A percentile compares a stretch with the other conserved stretches of the same genome.
Conservation (phyloP, 2,329 filamentous ascomycete species). For the Trichoderma koningiopsis region DNA sequence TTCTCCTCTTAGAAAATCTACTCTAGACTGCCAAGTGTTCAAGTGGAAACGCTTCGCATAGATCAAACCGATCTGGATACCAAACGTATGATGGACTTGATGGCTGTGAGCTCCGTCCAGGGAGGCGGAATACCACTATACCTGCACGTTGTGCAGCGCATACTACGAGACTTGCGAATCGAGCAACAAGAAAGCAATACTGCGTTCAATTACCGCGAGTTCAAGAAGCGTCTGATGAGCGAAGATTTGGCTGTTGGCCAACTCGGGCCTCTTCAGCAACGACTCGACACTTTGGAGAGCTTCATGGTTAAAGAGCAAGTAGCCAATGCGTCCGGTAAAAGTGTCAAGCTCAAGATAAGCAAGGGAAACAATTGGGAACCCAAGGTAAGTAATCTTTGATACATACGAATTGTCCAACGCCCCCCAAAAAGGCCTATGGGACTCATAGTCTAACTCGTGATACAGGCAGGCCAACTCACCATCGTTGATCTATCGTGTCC, state of each 20-base stretch:
- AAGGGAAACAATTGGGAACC: conserved; percentile 29
- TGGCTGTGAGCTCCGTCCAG: conserved; percentile 50
- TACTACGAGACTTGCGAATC: conserved; percentile 59
- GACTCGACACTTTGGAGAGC: conserved; percentile 52
- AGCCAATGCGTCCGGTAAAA: background rate
- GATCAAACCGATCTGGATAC: conserved; percentile 57
- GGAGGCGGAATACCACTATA: conserved; percentile 56
- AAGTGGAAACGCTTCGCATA: conserved; percentile 54
- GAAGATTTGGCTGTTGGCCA: conserved; percentile 53
- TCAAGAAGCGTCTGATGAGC: conserved; percentile 40
- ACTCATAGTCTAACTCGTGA: background rate
- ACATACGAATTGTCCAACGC: no score
- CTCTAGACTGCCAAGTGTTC: conserved; percentile 39
- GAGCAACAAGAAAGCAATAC: conserved; percentile 42
- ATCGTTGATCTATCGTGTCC: conserved; percentile 71
- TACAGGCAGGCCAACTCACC: conserved; percentile 40
- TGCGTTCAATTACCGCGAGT: conserved; percentile 53
- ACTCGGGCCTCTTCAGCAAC: conserved; percentile 50
- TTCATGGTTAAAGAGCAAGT: conserved; percentile 38
- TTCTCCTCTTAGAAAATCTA: conserved; percentile 17
- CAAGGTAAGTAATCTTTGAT: background rate
- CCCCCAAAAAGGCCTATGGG: no score
- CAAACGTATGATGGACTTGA: conserved; percentile 59
- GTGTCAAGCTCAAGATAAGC: background rate
- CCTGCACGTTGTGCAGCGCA: conserved; percentile 55